phyloP scores from a whole-genome alignment of 2,329 filamentous ascomycete species.

The Hypoxylon sp. region DNA sequence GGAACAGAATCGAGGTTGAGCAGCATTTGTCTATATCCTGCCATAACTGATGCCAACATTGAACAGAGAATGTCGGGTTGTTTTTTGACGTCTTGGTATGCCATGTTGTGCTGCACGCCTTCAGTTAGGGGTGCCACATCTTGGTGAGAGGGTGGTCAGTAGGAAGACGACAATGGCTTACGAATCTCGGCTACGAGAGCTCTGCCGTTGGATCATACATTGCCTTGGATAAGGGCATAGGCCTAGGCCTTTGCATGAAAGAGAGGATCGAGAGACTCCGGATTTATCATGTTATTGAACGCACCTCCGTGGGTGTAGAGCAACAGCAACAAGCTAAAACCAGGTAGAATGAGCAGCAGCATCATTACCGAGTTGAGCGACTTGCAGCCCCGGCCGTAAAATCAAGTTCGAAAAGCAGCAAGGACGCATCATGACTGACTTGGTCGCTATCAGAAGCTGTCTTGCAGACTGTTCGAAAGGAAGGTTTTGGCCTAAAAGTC shows the following conservation, averaged over 20 bases:
- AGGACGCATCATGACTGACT: slow-evolving; percentile 24
- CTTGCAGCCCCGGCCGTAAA: slow-evolving; percentile 35
- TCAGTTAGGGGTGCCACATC: slow-evolving; percentile 13
- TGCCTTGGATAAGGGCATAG: too few relatives aligned
- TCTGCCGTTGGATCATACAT: slow-evolving; percentile 17
- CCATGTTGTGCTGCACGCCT: slow-evolving; percentile 30
- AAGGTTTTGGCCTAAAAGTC: slow-evolving; percentile 8
- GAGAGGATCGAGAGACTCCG: slow-evolving; percentile 7
- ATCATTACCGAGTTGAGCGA: slow-evolving; percentile 38
- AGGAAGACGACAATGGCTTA: slow-evolving; percentile 17
- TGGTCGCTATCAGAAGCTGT: slow-evolving; percentile 15
- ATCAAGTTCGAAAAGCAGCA: slow-evolving; percentile 27
- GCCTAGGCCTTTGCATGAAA: slow-evolving; percentile 7
- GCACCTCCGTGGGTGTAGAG: slow-evolving; percentile 29
- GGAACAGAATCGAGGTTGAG: slow-evolving; percentile 28
- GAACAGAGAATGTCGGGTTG: slow-evolving; percentile 17
- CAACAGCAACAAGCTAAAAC: slow-evolving; percentile 11
- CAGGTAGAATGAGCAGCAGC: slow-evolving; percentile 25
- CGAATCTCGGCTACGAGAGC: slow-evolving; percentile 11
- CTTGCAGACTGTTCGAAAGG: slow-evolving; percentile 12
- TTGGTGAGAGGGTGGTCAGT: slow-evolving; percentile 20
- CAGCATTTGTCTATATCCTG: slow-evolving; percentile 23
- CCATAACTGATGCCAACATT: slow-evolving; percentile 10
- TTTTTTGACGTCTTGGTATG: slow-evolving; percentile 27
- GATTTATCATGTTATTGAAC: slow-evolving; percentile 19